Evolutionary conservation across 345 rosid genomes (phyloP).

Genomic region (Mallotus nudiflorus): DNA sequence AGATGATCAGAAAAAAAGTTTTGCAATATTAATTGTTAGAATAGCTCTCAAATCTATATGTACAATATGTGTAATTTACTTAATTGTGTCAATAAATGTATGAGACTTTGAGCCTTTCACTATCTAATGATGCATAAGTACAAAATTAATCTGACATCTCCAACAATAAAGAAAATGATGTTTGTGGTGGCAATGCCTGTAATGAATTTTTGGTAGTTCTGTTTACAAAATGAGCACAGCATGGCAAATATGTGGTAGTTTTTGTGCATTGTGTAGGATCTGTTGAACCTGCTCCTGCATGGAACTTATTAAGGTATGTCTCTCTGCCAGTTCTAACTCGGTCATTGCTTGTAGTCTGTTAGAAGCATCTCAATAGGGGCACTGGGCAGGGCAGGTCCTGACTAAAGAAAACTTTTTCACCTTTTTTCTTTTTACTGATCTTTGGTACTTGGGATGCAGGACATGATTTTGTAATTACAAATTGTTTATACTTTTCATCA

Average conservation of each 20-base stretch:
- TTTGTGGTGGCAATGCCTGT: no score
- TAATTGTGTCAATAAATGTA: no score
- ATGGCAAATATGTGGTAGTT: not conserved
- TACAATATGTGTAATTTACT: no score
- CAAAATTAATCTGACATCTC: no score
- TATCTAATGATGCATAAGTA: no score
- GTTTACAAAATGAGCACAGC: not conserved
- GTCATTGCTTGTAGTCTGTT: not conserved
- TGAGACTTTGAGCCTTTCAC: no score
- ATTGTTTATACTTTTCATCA: conserved; percentile 9
- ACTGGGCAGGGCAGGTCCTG: not conserved
- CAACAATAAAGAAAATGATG: no score
- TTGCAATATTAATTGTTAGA: no score
- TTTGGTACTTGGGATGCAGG: not conserved
- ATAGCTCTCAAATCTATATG: no score
- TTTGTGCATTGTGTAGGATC: not conserved
- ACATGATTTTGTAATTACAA: not conserved
- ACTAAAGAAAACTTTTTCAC: not conserved
- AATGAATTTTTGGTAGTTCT: not conserved
- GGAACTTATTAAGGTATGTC: not conserved
- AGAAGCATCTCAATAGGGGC: not conserved
- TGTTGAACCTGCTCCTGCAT: not conserved
- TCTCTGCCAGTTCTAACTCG: not conserved
- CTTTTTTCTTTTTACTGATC: not conserved
- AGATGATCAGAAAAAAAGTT: no score